These are phyloP conservation scores for Euphorbia schlechtendalii DNA, from an alignment of 441 rosid species.

Conservation along the genomic window DNA sequence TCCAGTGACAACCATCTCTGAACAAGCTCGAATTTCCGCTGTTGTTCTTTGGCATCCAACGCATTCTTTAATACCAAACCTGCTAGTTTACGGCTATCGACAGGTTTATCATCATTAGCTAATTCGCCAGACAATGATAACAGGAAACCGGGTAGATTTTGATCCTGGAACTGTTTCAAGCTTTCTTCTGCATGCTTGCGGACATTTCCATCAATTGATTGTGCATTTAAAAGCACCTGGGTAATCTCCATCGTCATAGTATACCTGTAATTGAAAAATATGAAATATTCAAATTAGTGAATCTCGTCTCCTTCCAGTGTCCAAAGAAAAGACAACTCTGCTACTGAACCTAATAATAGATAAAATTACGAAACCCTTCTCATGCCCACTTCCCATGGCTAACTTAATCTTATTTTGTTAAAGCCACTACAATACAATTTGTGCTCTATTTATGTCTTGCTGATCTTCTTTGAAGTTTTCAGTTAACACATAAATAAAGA, in stretches of 20 bases:
- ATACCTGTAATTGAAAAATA: slow-evolving; percentile 21
- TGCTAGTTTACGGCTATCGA: slow-evolving; percentile 43
- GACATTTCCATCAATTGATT: slow-evolving; percentile 41
- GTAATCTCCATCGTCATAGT: slow-evolving; percentile 58
- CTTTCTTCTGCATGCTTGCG: slow-evolving; percentile 58
- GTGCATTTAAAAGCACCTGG: slow-evolving; percentile 43
- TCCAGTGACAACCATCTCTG: slow-evolving; percentile 47
- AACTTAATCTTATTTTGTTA: no score
- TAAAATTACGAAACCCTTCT: neutral
- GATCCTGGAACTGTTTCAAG: slow-evolving; percentile 60
- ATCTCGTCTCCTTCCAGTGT: neutral
- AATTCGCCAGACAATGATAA: slow-evolving; percentile 40
- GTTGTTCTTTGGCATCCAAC: slow-evolving; percentile 48
- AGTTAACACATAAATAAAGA: no score
- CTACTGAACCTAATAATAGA: neutral
- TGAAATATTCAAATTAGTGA: neutral
- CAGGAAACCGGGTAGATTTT: slow-evolving; percentile 39
- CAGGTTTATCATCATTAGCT: slow-evolving; percentile 46
- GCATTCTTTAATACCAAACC: slow-evolving; percentile 45
- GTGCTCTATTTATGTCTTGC: no score
- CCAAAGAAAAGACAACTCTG: neutral
- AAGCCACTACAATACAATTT: no score
- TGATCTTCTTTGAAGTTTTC: no score
- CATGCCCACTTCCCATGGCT: no score
- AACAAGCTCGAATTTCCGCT: slow-evolving; percentile 40